These are phyloP conservation scores for Neotropicomus parvogracilis DNA, from an alignment of 1,284 basidiomycete genomes.

Conservation along the genomic window DNA sequence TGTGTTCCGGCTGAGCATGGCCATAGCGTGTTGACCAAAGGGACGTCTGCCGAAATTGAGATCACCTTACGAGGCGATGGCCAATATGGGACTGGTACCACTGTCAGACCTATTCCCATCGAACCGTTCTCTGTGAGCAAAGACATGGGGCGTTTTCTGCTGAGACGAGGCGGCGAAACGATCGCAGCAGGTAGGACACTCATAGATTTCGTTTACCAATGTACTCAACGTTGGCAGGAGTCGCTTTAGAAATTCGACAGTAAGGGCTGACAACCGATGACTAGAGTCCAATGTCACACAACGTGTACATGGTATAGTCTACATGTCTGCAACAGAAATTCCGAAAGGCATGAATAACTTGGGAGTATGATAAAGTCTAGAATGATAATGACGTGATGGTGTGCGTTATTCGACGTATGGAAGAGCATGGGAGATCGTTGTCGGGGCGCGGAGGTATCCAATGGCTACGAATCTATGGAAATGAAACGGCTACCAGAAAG, in stretches of 20 bases:
- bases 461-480: neutral
- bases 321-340: constrained; percentile 8
- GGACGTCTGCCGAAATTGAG: constrained; percentile 80
- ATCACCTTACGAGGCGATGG: constrained; percentile 66
- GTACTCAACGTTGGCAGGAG: constrained; percentile 31
- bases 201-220: neutral
- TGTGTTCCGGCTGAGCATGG: constrained; percentile 4
- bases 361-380: constrained; percentile 25
- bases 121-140: constrained; percentile 91
- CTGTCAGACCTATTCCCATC: constrained; percentile 67
- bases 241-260: constrained; percentile 40
- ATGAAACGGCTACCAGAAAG: neutral
- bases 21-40: constrained; percentile 77
- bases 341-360: constrained; percentile 10
- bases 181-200: constrained; percentile 77
- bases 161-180: constrained; percentile 89
- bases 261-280: constrained; percentile 21
- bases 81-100: constrained; percentile 45
- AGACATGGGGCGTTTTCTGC: constrained; percentile 91
- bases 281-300: constrained; percentile 1
- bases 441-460: constrained; percentile 5
- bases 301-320: constrained; percentile 17
- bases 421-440: constrained; percentile 22
- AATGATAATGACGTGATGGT: constrained; percentile 10
- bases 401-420: constrained; percentile 16